These are phyloP conservation scores for Encephalitozoon intestinalis DNA, from an alignment of 371 early-diverging fungal species.

Conservation along the genomic window DNA sequence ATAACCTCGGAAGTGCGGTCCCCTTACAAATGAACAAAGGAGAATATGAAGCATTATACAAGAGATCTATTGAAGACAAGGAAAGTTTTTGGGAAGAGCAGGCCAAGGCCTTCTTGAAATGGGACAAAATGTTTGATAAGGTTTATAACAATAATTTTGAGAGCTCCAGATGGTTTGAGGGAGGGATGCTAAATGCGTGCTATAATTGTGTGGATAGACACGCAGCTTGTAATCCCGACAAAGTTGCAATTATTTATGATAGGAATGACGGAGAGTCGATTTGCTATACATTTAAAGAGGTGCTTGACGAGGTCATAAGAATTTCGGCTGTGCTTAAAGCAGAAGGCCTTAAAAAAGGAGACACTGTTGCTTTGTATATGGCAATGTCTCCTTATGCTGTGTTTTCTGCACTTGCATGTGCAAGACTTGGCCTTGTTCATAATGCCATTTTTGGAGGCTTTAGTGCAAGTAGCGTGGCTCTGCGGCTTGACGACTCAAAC, in stretches of 20 bases:
- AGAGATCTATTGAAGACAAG: conserved; percentile 40
- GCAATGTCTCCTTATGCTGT: conserved; percentile 87
- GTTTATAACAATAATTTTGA: conserved; percentile 22
- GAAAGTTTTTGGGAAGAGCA: conserved; percentile 29
- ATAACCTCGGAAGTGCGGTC: neutral
- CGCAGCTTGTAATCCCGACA: conserved; percentile 63
- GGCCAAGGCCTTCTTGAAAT: conserved; percentile 9
- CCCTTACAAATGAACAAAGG: conserved; percentile 16
- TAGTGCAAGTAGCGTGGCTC: conserved; percentile 74
- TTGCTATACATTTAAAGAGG: conserved; percentile 71
- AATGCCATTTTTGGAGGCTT: conserved; percentile 88
- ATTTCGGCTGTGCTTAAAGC: conserved; percentile 71
- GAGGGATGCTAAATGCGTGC: conserved; percentile 79
- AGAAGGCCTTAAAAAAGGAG: conserved; percentile 71
- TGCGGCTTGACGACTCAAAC: conserved; percentile 81
- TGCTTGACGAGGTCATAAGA: conserved; percentile 70
- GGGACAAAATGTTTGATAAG: conserved; percentile 31
- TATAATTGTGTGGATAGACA: conserved; percentile 93
- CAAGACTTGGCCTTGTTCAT: conserved; percentile 78
- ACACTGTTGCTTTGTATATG: conserved; percentile 83
- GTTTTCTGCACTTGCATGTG: conserved; percentile 78
- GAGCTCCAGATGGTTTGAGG: conserved; percentile 69
- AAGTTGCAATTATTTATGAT: conserved; percentile 77
- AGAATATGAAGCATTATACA: conserved; percentile 43
- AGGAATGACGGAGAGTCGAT: conserved; percentile 72